Evolutionary conservation across 2,329 filamentous ascomycete species (phyloP).

Genomic region (Penicillium nordicum): DNA sequence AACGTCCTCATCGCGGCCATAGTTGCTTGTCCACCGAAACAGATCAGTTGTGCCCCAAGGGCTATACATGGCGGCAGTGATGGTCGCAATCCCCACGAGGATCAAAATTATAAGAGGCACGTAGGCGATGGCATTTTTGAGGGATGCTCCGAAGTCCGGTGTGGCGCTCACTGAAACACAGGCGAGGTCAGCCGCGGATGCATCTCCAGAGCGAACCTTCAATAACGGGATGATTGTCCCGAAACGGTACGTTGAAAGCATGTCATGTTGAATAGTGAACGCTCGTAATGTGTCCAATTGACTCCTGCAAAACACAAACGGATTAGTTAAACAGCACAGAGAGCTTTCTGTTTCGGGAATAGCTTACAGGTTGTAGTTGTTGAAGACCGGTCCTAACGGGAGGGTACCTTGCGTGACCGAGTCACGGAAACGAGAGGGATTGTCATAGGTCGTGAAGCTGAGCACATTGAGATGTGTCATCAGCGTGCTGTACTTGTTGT

Average conservation of each 20-base stretch:
- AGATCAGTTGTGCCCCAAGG: conserved; percentile 90
- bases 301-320: conserved; percentile 29
- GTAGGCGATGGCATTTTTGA: conserved; percentile 69
- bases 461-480: conserved; percentile 69
- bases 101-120: conserved; percentile 75
- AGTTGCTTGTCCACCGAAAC: conserved; percentile 97
- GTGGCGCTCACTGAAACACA: conserved; percentile 83
- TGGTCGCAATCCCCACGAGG: conserved; percentile 75
- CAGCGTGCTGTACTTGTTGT: conserved; percentile 68
- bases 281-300: conserved; percentile 60
- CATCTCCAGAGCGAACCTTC: conserved; percentile 71
- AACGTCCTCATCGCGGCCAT: conserved; percentile 87
- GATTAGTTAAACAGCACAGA: conserved; percentile 1
- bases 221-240: conserved; percentile 74
- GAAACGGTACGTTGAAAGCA: conserved; percentile 82
- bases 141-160: conserved; percentile 68
- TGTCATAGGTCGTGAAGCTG: conserved; percentile 67
- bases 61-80: conserved; percentile 81
- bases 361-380: conserved; percentile 51
- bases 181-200: conserved; percentile 60
- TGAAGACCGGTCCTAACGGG: conserved; percentile 72
- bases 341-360: neutral
- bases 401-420: conserved; percentile 60
- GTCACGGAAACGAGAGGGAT: conserved; percentile 64
- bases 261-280: conserved; percentile 69